Base-by-base conservation (phyloP, 2,329 filamentous ascomycete species). In the Trichoderma brevicompactum region DNA sequence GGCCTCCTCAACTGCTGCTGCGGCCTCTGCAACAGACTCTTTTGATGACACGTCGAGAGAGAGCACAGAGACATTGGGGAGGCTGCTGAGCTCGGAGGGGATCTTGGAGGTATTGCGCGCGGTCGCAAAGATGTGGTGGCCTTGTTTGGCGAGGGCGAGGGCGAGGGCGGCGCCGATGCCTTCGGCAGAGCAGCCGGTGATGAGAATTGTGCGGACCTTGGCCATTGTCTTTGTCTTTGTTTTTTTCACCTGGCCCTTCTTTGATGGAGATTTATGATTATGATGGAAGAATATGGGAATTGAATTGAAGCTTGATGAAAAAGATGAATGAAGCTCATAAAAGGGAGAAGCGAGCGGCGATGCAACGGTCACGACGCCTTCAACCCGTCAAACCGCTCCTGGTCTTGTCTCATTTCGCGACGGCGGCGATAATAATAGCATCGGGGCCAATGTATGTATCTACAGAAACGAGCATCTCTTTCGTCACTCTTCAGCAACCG, bases 101-200 rank as follows among this genome's bases (percentile, higher is more conserved):
- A 76, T 70, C 40, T 76, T 74, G 58, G 73, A 69, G 2, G 69
- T 63, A 23, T 71, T 66, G 2, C 75, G 69, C 1, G 72, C 72
- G 4, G 75, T 76, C 1, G 74, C 75, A 65, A 75, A 75, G 48
- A 78, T 73, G 15, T 69, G 70, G 40, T 72, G 72, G 15, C 72
- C 72, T 1, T 54, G 65, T 2, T 58, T 38, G 19, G 66, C 55
- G 15, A 74, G 65, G 1, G 66, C 56, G n/a, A 60, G 23, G 6
- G 71, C 72, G 0, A 74, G 44, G 13, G 69, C 67, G 13, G 69
- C 67, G 32, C 71, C 72, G 17, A 72, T 68, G 10, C 73, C 71
- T 5, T 68, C 67, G 10, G 66, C 68, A 8, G 68, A 70, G 62
- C 73, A 74, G n/a, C 72, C 73, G 0, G 73, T 73, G 32, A 74